Percentiles rank a stretch among this genome's conserved stretches.
These are phyloP conservation scores for Botrytis elliptica DNA, from an alignment of 2,329 filamentous ascomycete species.

Conservation along the genomic window DNA sequence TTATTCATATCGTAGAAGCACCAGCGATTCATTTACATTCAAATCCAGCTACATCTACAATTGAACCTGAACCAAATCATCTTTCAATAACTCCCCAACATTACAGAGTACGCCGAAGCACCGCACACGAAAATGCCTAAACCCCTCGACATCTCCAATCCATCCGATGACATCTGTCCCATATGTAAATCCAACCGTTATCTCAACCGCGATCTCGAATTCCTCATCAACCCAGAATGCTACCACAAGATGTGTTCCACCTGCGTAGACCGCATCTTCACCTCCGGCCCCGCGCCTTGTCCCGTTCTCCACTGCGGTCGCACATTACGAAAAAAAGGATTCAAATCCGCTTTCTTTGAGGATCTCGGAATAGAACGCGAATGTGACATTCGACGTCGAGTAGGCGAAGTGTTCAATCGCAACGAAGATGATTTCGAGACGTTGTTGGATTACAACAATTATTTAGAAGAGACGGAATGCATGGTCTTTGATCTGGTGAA, in stretches of 20 bases:
- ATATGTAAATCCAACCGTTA: conserved; percentile 97
- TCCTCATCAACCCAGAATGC: conserved; percentile 96
- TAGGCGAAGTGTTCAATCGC: conserved; percentile 81
- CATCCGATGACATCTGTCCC: conserved; percentile 73
- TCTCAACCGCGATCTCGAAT: conserved; percentile 89
- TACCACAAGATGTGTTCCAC: conserved; percentile 99
- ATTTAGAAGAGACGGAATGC: conserved; percentile 88
- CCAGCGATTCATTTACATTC: background rate
- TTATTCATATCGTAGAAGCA: background rate
- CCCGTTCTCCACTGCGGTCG: conserved; percentile 85
- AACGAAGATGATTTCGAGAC: conserved; percentile 88
- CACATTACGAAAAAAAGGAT: conserved; percentile 80
- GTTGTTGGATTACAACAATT: conserved; percentile 83
- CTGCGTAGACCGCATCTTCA: conserved; percentile 93
- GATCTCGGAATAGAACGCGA: conserved; percentile 88
- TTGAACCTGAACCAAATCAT: conserved; percentile 23
- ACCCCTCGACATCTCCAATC: conserved; percentile 25
- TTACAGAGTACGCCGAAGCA: background rate
- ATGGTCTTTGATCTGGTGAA: conserved; percentile 85
- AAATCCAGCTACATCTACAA: background rate
- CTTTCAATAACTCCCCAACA: background rate
- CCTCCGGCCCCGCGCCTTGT: conserved; percentile 85
- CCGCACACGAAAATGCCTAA: background rate
- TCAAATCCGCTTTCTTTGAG: conserved; percentile 85
- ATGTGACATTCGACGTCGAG: conserved; percentile 82